Conservation (phyloP, 257 asterid species). For the Solanum sparsipilum region DNA sequence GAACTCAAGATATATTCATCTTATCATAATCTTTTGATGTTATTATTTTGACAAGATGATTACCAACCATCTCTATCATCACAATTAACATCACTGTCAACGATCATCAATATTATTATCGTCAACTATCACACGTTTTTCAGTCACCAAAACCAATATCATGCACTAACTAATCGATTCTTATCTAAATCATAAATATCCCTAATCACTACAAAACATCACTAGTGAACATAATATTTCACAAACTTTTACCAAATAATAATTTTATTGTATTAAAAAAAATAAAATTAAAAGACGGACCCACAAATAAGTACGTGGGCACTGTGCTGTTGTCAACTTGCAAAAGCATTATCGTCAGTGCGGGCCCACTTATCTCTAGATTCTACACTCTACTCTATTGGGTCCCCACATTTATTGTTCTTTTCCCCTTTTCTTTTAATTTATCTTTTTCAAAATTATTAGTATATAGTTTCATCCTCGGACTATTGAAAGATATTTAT, state of each 20-base stretch:
- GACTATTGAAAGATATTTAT: no score
- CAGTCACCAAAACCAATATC: not conserved
- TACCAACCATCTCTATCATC: no score
- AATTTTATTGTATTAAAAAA: not conserved
- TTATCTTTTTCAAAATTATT: no score
- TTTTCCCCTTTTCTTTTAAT: no score
- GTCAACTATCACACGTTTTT: not conserved
- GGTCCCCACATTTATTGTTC: not conserved
- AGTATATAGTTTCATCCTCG: no score
- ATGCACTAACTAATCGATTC: no score
- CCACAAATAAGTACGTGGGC: not conserved
- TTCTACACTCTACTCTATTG: not conserved
- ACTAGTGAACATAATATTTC: not conserved
- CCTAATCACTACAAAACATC: not conserved
- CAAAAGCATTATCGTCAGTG: constrained; percentile 2
- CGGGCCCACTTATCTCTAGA: constrained; percentile 1
- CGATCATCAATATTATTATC: not conserved
- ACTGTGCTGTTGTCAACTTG: not conserved
- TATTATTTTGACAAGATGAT: not conserved
- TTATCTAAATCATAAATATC: no score
- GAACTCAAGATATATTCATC: no score
- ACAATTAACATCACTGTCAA: not conserved
- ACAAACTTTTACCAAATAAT: not conserved
- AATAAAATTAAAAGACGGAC: not conserved
- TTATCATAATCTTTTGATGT: not conserved